A percentile compares a stretch with the other conserved stretches of the same genome.
Conservation (phyloP, 257 asterid genomes). For the Solanum sitiens region DNA sequence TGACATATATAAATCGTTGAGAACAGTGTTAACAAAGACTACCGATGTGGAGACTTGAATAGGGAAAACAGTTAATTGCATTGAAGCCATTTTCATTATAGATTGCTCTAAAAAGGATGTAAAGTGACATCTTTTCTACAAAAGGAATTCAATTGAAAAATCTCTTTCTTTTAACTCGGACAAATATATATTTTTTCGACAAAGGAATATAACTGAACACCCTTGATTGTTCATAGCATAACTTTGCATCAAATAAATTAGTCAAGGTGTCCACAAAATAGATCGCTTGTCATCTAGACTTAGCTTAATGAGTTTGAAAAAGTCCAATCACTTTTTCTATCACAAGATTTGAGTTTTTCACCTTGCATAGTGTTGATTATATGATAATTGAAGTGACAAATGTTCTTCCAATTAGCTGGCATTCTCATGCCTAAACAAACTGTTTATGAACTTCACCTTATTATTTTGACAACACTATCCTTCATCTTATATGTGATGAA, state of each 20-base stretch:
- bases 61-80: too few species aligned
- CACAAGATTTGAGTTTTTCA: background rate
- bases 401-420: background rate
- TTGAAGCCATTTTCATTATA: too few species aligned
- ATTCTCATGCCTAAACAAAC: background rate
- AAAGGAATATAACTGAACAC: background rate
- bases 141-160: background rate
- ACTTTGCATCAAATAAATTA: background rate
- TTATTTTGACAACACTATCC: background rate
- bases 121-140: background rate
- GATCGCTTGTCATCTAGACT: background rate
- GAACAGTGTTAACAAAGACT: background rate
- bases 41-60: too few species aligned
- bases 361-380: background rate
- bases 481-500: background rate
- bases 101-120: background rate
- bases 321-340: background rate
- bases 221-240: background rate
- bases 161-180: background rate
- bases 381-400: background rate
- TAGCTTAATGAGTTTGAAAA: background rate
- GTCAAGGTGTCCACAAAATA: background rate
- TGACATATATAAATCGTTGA: background rate
- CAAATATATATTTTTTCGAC: too few species aligned
- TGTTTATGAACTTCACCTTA: background rate